Evolutionary conservation across 2,329 filamentous ascomycete genomes (phyloP).

Genomic region (Colletotrichum chrysophilum): DNA sequence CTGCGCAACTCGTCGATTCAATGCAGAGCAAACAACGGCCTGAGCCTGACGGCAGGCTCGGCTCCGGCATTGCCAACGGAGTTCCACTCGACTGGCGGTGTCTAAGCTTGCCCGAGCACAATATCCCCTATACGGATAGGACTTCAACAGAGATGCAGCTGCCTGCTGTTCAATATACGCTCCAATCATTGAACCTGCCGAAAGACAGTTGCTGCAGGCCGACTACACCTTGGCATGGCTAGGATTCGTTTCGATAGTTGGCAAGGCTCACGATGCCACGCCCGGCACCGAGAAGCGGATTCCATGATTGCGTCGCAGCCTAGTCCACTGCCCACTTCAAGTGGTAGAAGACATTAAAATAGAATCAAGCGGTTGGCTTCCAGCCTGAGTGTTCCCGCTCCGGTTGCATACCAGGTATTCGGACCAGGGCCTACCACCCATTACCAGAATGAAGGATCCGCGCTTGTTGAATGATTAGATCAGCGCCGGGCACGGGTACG

Average conservation of each 20-base stretch:
- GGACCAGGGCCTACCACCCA: not conserved
- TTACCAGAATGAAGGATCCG: not conserved
- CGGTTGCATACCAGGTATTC: not conserved
- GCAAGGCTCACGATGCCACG: not conserved
- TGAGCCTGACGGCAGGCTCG: not conserved
- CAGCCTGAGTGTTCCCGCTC: not conserved
- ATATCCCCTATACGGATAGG: not conserved
- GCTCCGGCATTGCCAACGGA: not conserved
- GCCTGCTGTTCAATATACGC: not conserved
- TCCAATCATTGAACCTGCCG: not conserved
- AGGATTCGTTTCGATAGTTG: not conserved
- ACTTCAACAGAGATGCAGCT: not conserved
- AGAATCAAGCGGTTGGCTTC: not conserved
- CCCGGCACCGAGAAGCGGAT: not conserved
- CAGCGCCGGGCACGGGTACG: not conserved
- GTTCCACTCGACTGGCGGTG: not conserved
- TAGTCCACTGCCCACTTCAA: not conserved
- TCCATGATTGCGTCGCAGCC: not conserved
- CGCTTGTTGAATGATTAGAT: not conserved
- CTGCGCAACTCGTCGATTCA: not conserved
- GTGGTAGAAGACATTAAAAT: constrained; percentile 8
- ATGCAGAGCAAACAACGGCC: not conserved
- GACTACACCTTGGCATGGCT: not conserved
- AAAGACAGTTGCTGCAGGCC: not conserved
- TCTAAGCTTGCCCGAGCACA: not conserved